Evolutionary conservation across 441 rosid species (phyloP), one percentile per base, ranked within the genome.

Genomic region (Mallotus repandus): DNA sequence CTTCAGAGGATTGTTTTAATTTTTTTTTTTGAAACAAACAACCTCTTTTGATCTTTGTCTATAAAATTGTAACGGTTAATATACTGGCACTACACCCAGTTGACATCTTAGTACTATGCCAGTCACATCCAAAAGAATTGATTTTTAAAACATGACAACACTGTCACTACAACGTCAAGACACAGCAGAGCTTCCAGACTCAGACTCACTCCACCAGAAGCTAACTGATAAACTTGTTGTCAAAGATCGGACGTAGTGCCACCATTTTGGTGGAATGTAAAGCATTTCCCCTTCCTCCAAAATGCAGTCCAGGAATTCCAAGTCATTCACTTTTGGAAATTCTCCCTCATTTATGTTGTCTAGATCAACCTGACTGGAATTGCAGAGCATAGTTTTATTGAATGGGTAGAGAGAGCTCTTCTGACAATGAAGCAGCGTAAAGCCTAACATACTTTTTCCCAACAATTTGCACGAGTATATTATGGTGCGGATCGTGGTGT

Each of bases 401-500:
- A n/a, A n/a, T n/a, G n/a, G n/a, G n/a, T n/a, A n/a, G n/a, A n/a
- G 89, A 82, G 71, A 94, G 94, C 75, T 91, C 98, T 69, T 88
- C 93, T 12, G 86, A 84, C 72, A 88, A 12, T 13, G 94, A 87
- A 73, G 92, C 83, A 66, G 89, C 75, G 79, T 94, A 94, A 68
- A 94, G 97, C 86, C 99, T 83, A 65, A 94, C 54, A 78, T 94
- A 94, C 80, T 94, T 94, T 73, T 84, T 89, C 14, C 99, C 98
- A 71, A 94, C 99, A 79, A 92, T 96, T 98, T 95, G 99, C 50
- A 97, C 93, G 73, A 95, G 89, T 71, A 95, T 82, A 78, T 95
- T 95, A 81, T 95, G 99, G 86, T 95, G 99, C 22, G 99, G 99
- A 79, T 95, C 99, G 82, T 92, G 98, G 78, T 95, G 99, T 85